These are phyloP conservation scores for Fusarium denticulatum DNA, from an alignment of 2,329 filamentous ascomycete genomes.

Conservation along the genomic window DNA sequence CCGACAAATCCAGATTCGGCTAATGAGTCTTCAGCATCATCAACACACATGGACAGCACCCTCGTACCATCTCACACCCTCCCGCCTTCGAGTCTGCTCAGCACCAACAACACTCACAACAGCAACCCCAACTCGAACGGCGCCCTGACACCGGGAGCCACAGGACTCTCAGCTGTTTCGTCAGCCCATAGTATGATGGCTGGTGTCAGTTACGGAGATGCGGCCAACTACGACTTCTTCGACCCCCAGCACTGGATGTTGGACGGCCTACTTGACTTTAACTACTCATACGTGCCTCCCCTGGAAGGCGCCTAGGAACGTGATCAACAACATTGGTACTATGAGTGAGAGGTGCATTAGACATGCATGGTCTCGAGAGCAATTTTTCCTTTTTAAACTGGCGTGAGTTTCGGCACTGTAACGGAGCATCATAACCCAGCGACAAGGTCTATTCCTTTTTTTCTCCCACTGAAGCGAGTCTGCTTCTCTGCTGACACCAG, in stretches of 20 bases:
- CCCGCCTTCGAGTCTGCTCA: conserved; percentile 57
- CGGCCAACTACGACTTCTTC: conserved; percentile 85
- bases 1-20: conserved; percentile 86
- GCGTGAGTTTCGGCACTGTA: conserved; percentile 12
- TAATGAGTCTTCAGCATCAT: conserved; percentile 76
- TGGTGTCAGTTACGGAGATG: conserved; percentile 69
- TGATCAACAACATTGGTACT: neutral
- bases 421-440: conserved; percentile 1
- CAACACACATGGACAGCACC: conserved; percentile 71
- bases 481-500: neutral
- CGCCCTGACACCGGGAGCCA: conserved; percentile 61
- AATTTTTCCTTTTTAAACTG: neutral
- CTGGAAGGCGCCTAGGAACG: conserved; percentile 60
- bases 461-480: neutral
- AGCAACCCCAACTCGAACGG: conserved; percentile 53
- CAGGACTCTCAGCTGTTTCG: conserved; percentile 54
- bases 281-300: conserved; percentile 69
- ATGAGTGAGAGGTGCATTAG: neutral
- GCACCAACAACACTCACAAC: conserved; percentile 25
- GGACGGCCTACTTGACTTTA: conserved; percentile 84
- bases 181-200: conserved; percentile 58
- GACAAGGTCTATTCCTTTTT: neutral
- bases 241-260: conserved; percentile 95
- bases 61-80: conserved; percentile 56
- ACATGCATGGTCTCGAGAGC: neutral